Conservation (phyloP, 1,139 yeast species). For the Yamadazyma atmosphaerica region DNA sequence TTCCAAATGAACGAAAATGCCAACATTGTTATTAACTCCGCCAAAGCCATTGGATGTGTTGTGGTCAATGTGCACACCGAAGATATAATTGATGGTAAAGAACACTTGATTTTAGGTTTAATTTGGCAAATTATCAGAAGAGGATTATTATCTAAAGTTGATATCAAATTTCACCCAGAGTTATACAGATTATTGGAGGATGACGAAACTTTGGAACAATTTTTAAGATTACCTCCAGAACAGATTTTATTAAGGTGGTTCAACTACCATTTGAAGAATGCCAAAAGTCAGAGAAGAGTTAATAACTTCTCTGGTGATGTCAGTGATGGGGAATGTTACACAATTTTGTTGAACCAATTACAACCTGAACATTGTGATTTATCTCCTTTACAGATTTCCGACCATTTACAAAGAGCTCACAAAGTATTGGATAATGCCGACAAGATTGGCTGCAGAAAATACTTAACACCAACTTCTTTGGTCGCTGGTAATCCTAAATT, state of each 20-base stretch:
- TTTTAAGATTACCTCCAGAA: slow-evolving; percentile 95
- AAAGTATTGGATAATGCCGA: slow-evolving; percentile 85
- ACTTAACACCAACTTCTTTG: slow-evolving; percentile 87
- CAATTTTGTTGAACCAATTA: slow-evolving; percentile 83
- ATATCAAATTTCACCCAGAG: slow-evolving; percentile 95
- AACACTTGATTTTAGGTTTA: slow-evolving; percentile 90
- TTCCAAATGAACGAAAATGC: slow-evolving; percentile 97
- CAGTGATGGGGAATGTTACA: slow-evolving; percentile 93
- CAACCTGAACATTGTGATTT: slow-evolving; percentile 82
- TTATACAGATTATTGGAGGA: slow-evolving; percentile 91
- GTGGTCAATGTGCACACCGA: slow-evolving; percentile 98
- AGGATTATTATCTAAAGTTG: slow-evolving; percentile 91
- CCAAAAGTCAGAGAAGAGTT: slow-evolving; percentile 88
- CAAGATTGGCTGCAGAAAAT: slow-evolving; percentile 87
- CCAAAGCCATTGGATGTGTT: slow-evolving; percentile 97
- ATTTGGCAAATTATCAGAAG: slow-evolving; percentile 98
- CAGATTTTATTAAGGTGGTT: slow-evolving; percentile 97
- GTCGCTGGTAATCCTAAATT: slow-evolving; percentile 96
- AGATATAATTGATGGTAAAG: slow-evolving; percentile 95
- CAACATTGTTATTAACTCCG: slow-evolving; percentile 94
- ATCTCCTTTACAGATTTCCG: slow-evolving; percentile 74
- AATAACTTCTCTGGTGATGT: slow-evolving; percentile 84
- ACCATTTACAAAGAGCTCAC: slow-evolving; percentile 80
- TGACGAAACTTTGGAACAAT: slow-evolving; percentile 96
- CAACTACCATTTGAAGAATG: slow-evolving; percentile 91